Conservation (phyloP, 2,329 filamentous ascomycete species). For the Diaporthe citriasiana region DNA sequence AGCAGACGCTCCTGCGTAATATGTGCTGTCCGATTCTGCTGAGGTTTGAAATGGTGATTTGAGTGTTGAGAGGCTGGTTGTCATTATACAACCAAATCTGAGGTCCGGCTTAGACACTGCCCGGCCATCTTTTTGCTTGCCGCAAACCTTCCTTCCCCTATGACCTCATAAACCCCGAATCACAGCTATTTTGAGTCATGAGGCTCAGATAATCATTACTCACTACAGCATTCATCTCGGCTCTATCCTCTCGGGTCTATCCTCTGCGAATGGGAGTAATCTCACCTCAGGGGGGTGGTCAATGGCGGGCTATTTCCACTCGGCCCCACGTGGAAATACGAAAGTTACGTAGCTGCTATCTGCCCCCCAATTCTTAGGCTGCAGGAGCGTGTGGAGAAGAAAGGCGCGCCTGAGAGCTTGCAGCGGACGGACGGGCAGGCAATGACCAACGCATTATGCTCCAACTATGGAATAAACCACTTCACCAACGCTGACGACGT, state of each 20-base stretch:
- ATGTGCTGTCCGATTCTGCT: not conserved
- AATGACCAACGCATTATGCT: constrained; percentile 4
- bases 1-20: not conserved
- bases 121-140: not conserved
- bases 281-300: constrained; percentile 35
- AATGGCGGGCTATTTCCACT: not conserved
- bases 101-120: not conserved
- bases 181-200: constrained; percentile 16
- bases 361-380: not conserved
- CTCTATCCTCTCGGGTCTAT: constrained; percentile 34
- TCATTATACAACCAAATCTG: too few species aligned
- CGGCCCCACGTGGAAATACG: not conserved
- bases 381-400: constrained; percentile 6
- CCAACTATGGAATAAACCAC: not conserved
- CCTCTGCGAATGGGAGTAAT: constrained; percentile 21
- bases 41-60: too few species aligned
- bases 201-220: constrained; percentile 23
- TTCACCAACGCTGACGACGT: not conserved
- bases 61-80: too few species aligned
- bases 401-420: constrained; percentile 8
- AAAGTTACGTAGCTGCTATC: constrained; percentile 2
- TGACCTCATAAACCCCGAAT: not conserved
- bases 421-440: not conserved
- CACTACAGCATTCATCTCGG: constrained; percentile 31
- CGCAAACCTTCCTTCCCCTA: not conserved